phyloP scores from a whole-genome alignment of 345 rosid genomes.

The Brassica cretica region DNA sequence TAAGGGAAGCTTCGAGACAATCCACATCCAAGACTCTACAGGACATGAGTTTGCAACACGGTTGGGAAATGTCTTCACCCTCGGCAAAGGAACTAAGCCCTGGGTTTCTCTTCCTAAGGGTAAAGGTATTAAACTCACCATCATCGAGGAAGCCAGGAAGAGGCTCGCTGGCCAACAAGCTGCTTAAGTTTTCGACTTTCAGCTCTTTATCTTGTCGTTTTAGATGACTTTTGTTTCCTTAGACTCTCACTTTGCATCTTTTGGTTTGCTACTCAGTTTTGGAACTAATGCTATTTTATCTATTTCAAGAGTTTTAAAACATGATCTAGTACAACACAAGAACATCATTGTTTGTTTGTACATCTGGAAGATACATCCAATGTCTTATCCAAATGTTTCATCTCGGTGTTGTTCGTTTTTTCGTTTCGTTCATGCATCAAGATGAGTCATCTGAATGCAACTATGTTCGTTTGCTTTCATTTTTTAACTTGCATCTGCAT shows the following conservation, averaged over 20 bases:
- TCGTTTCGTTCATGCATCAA: too few relatives aligned
- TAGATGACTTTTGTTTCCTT: neutral
- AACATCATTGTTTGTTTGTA: too few relatives aligned
- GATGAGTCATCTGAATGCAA: too few relatives aligned
- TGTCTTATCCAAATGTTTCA: too few relatives aligned
- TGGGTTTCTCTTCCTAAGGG: neutral
- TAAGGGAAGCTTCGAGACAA: neutral
- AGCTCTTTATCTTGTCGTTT: neutral
- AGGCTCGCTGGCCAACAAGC: neutral
- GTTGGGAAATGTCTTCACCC: neutral
- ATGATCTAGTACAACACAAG: neutral
- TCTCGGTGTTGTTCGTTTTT: too few relatives aligned
- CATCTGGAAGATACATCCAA: too few relatives aligned
- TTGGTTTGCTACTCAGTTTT: neutral
- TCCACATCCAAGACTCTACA: neutral
- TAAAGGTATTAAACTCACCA: neutral
- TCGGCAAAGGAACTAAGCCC: neutral
- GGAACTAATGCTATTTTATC: neutral
- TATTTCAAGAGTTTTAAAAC: neutral
- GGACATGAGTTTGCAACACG: neutral
- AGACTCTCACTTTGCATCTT: neutral
- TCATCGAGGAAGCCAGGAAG: neutral
- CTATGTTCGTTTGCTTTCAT: too few relatives aligned
- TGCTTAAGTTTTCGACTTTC: neutral
- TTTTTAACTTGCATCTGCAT: too few relatives aligned